These are phyloP conservation scores for Mycosarcoma maydis DNA, from an alignment of 1,284 basidiomycete species.

Conservation along the genomic window DNA sequence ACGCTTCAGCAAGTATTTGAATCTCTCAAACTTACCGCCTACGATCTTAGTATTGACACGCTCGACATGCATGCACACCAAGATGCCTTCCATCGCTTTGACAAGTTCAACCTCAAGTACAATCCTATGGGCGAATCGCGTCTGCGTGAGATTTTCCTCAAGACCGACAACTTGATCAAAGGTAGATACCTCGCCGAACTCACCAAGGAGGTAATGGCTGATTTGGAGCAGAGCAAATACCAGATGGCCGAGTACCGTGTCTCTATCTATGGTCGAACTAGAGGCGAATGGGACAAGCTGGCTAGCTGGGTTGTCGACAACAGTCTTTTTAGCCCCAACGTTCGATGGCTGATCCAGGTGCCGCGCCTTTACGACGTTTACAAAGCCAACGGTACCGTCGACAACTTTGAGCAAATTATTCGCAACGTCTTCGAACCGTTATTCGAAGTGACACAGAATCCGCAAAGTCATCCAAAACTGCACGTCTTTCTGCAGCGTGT, in stretches of 20 bases:
- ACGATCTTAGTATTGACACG: constrained; percentile 98
- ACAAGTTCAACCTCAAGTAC: constrained; percentile 74
- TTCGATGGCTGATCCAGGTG: constrained; percentile 96
- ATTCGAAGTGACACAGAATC: constrained; percentile 95
- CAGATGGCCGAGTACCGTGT: constrained; percentile 90
- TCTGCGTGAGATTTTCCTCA: constrained; percentile 95
- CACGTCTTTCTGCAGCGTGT: constrained; percentile 96
- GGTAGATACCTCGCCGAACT: constrained; percentile 95
- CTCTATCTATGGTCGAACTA: constrained; percentile 84
- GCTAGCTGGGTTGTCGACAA: constrained; percentile 96
- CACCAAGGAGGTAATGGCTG: constrained; percentile 92
- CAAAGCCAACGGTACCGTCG: constrained; percentile 84
- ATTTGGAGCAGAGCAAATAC: constrained; percentile 97
- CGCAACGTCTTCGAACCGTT: constrained; percentile 88
- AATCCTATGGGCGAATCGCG: constrained; percentile 95
- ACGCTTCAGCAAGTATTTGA: constrained; percentile 94
- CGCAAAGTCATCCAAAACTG: constrained; percentile 87
- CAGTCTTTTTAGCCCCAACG: constrained; percentile 94
- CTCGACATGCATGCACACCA: constrained; percentile 99
- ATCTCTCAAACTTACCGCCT: constrained; percentile 91
- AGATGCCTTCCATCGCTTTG: constrained; percentile 96
- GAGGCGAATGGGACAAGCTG: constrained; percentile 95
- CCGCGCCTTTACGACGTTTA: constrained; percentile 96
- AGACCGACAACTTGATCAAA: constrained; percentile 82
- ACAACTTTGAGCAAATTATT: constrained; percentile 91